A percentile compares a stretch with the other conserved stretches of the same genome.
Evolutionary conservation across 1,139 yeast genomes (phyloP).

Genomic region (Zhuliangozyma blackwelliae): DNA sequence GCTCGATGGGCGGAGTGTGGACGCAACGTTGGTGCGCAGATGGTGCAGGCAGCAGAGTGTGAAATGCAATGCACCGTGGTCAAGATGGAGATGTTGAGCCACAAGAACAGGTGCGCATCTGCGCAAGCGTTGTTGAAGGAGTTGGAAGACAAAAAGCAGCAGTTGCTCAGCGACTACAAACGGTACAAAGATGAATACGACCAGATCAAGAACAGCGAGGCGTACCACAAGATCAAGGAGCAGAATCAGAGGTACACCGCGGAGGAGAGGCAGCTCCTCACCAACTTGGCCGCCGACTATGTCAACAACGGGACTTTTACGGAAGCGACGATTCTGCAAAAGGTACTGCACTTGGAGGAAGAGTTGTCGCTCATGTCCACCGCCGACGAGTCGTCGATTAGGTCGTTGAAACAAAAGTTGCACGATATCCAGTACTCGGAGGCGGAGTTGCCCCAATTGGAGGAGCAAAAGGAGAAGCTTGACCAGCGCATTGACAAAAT

Average conservation of each 20-base stretch:
- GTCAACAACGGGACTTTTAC: constrained; percentile 39
- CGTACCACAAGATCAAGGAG: constrained; percentile 37
- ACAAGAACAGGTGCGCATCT: constrained; percentile 30
- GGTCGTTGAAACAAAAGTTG: constrained; percentile 25
- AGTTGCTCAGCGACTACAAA: constrained; percentile 28
- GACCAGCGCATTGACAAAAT: constrained; percentile 37
- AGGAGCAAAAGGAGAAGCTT: constrained; percentile 18
- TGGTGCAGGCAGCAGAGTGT: constrained; percentile 16
- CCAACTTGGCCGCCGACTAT: constrained; percentile 42
- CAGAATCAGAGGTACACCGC: constrained; percentile 37
- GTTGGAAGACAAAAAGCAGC: constrained; percentile 27
- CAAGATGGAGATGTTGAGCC: constrained; percentile 24
- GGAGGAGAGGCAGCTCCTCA: constrained; percentile 40
- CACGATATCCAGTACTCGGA: constrained; percentile 28
- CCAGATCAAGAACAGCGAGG: constrained; percentile 41
- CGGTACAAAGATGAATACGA: constrained; percentile 40
- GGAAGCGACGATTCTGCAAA: constrained; percentile 27
- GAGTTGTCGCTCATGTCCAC: constrained; percentile 36
- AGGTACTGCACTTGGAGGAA: constrained; percentile 33
- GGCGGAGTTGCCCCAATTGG: constrained; percentile 31
- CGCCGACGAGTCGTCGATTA: constrained; percentile 37
- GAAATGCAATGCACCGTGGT: constrained; percentile 18
- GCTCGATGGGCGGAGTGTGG: constrained; percentile 17
- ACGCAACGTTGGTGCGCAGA: constrained; percentile 7
- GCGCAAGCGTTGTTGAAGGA: constrained; percentile 29